Evolutionary conservation across 106 monocot genomes (phyloP), one percentile per base, ranked within the genome.

Genomic region (Dendrobium catenatum): DNA sequence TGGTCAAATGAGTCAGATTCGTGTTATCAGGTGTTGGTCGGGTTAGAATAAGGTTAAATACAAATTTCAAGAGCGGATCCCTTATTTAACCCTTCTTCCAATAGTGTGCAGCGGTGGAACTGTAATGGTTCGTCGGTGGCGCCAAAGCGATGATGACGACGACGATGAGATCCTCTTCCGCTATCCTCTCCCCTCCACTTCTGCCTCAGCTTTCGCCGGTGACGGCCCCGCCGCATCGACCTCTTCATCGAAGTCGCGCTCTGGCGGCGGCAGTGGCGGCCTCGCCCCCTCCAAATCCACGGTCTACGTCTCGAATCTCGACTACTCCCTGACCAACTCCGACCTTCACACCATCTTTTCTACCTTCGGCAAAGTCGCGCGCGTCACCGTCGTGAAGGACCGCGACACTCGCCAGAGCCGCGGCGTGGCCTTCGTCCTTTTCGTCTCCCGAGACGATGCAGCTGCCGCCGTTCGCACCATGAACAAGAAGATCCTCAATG

Each of bases 281-380:
- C 91, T 97, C 47, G 96, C 90, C 37, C 97, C 97, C 1, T 97
- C 94, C 42, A 95, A 99, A 80, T 99, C 99, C 16, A 99, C 99
- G 11, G 90, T 99, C 40, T 99, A 99, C 79, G 87, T 90, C 47
- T 95, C 93, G 47, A 99, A 97, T 85, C 77, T 97, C 72, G 94
- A 97, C 75, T 97, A 80, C 85, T 73, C 87, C 24, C 92, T 97
- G 43, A 97, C 96, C 26, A 94, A 97, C 86, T 99, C 98, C 77
- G 98, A 95, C 81, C 89, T 99, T 68, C 98, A 99, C 91, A 91
- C 90, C 78, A 81, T 99, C 84, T 95, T 99, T 89, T 95, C 98
- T 83, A 93, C 93, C 87, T 99, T 99, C 84, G 98, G 98, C 49
- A 92, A 92, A 77, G 89, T 99, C 56, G 98, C 93, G 6, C 92